Evolutionary conservation across 495 filamentous ascomycete species (phyloP), one percentile per base, ranked within the genome.

Genomic region (Penicillium mononematosum): DNA sequence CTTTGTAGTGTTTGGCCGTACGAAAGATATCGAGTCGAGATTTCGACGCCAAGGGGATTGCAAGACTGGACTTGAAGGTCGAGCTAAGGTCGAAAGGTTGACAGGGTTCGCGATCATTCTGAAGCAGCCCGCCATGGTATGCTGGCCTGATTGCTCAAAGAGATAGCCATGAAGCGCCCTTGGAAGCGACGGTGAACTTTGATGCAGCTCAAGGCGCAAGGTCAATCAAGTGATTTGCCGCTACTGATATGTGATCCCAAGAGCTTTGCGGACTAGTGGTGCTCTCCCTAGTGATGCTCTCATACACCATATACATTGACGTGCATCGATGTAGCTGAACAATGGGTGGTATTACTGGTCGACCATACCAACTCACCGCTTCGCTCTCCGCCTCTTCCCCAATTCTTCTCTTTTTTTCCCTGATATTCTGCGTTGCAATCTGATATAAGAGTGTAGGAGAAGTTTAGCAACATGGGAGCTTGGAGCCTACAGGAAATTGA

Each of bases 1-100:
- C 17, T 17, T 46, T 24, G 53, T 52, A 46, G 46, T 34, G 50
- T 17, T 19, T 25, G 17, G 38, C 45, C 58, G 50, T 6, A 44
- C 39, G 39, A 46, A 50, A 50, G 47, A 14, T 6, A 5, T 1
- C 6, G 7, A 47, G 16, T 29, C 6, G 45, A 29, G 25, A 25
- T 47, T 47, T 47, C 12, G 45, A 47, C 4, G 45, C 6, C 24
- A 29, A 7, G 29, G 14, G 25, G 14, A 17, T 10, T 25, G 45
- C 7, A 6, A 47, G 17, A 16, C 14, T 25, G 16, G 25, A 47
- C 31, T 4, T 47, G 45, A 31, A 29, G 11, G 12, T 16, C 45
- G 45, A 47, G 10, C 1, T 32, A 11, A 11, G 9, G 4, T 34
- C 1, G 31, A 5, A 14, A 47, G 3, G 10, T 24, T 2, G 5